phyloP scores from a whole-genome alignment of 345 rosid species.

The Zanthoxylum bungeanum region DNA sequence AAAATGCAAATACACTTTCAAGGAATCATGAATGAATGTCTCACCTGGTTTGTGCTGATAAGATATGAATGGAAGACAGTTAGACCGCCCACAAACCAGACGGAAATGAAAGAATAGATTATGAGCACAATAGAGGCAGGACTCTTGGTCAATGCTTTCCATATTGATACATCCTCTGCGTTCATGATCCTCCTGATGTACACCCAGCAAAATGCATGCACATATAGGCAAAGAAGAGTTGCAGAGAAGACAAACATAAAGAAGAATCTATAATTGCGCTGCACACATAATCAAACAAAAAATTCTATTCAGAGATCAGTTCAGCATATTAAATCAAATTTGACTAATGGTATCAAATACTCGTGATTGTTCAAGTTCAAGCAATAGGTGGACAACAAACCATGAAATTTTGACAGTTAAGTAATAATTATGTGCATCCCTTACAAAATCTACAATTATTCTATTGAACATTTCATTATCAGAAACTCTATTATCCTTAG shows the following conservation, averaged over 20 bases:
- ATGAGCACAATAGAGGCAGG: constrained; percentile 89
- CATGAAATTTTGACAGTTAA: neutral
- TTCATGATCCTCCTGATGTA: constrained; percentile 65
- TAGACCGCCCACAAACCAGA: constrained; percentile 98
- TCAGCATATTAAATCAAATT: constrained; percentile 1
- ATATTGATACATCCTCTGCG: constrained; percentile 51
- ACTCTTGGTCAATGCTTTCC: constrained; percentile 79
- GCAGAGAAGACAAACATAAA: constrained; percentile 76
- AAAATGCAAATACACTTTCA: neutral
- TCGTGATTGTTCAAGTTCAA: constrained; percentile 2
- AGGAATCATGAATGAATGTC: neutral
- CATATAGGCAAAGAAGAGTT: constrained; percentile 77
- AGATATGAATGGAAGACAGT: constrained; percentile 78
- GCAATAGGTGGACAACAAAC: neutral
- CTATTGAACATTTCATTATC: neutral
- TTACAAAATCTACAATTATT: neutral
- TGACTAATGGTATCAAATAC: neutral
- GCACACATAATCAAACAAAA: constrained; percentile 34
- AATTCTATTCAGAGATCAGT: neutral
- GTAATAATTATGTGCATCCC: neutral
- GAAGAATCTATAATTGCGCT: constrained; percentile 98
- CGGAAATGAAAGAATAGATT: constrained; percentile 57
- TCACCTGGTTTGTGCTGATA: constrained; percentile 90
- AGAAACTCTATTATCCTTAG: neutral
- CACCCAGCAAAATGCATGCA: constrained; percentile 92